Conservation (phyloP, 179 eudicot genomes). For the Spinacia oleracea region DNA sequence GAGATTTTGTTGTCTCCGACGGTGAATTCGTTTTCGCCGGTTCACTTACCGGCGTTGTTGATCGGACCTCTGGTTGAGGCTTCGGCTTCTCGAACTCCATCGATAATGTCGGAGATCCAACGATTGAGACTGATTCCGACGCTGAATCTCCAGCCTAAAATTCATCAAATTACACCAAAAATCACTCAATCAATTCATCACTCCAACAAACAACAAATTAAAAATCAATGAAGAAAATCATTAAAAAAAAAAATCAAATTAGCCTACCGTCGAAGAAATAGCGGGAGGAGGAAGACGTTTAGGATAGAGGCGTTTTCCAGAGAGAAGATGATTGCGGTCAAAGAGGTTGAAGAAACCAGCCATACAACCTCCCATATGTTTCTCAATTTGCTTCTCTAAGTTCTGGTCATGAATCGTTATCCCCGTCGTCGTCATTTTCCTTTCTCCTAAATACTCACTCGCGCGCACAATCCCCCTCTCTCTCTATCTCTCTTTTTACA, state of each 20-base stretch:
- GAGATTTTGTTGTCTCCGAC: slow-evolving; percentile 38
- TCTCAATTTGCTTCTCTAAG: slow-evolving; percentile 67
- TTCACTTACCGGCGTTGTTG: slow-evolving; percentile 14
- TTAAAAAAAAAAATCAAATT: slow-evolving; percentile 4
- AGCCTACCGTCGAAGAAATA: neutral
- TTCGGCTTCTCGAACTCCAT: slow-evolving; percentile 35
- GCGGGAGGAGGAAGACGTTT: slow-evolving; percentile 66
- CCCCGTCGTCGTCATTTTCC: slow-evolving; percentile 56
- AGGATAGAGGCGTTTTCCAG: slow-evolving; percentile 57
- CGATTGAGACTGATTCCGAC: slow-evolving; percentile 42
- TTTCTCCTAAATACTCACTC: neutral
- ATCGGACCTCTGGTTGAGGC: slow-evolving; percentile 24
- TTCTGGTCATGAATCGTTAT: slow-evolving; percentile 49
- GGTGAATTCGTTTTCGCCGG: slow-evolving; percentile 32
- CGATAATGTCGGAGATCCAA: slow-evolving; percentile 40
- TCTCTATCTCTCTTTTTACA: slow-evolving; percentile 8
- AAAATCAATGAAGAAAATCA: neutral
- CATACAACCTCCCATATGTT: slow-evolving; percentile 90
- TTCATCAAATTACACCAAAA: slow-evolving; percentile 2
- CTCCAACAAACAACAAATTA: neutral
- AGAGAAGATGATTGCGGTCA: slow-evolving; percentile 64
- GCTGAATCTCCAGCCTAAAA: slow-evolving; percentile 39
- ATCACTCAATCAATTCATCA: neutral
- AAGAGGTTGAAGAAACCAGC: slow-evolving; percentile 84
- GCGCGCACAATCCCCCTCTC: no score